Evolutionary conservation across 129 eudicot species (phyloP), one percentile per base, ranked within the genome.

Genomic region (Heracleum sosnowskyi): DNA sequence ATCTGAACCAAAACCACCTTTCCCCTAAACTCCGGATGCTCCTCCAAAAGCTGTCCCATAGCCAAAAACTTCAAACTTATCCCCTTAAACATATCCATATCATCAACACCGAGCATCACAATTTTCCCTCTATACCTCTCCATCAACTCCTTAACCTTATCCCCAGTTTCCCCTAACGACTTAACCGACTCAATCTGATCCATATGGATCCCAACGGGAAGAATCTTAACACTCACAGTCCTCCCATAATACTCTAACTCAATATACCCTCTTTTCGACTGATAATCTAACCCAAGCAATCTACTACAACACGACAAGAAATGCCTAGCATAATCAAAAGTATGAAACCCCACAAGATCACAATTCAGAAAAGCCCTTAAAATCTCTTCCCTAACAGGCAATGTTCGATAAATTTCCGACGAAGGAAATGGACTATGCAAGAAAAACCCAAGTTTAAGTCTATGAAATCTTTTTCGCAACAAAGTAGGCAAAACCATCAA

Each of bases 241-340:
- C 99, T 83, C 31, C 99, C 99, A 80, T 90, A 92, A 55, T 92
- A 92, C 31, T 95, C 99, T 10, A 95, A 81, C 24, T 96, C 97
- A 66, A 95, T 84, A 75, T 95, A 90, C 60, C 99, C 99, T 79
- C 96, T 86, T 69, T 90, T 95, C 3, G 99, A 95, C 44, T 90
- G 86, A 73, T 92, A 92, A 81, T 92, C 96, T 87, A 92, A 90
- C 4, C 94, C 97, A 29, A 95, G 82, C 97, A 95, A 88, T 66
- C 99, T 84, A 47, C 97, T 85, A 85, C 99, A 92, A 83, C 92
- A 90, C 0, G 99, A 88, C 51, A 95, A 81, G 79, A 95, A 95
- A 88, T 95, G 97, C 75, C 99, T 87, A 46, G 99, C 97, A 66
- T 92, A 95, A 84, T 95, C 99, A 78, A 92, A 95, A 0, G 99